phyloP scores from a whole-genome alignment of 768 basidiomycete species.

The Fistulinella prunicolor region DNA sequence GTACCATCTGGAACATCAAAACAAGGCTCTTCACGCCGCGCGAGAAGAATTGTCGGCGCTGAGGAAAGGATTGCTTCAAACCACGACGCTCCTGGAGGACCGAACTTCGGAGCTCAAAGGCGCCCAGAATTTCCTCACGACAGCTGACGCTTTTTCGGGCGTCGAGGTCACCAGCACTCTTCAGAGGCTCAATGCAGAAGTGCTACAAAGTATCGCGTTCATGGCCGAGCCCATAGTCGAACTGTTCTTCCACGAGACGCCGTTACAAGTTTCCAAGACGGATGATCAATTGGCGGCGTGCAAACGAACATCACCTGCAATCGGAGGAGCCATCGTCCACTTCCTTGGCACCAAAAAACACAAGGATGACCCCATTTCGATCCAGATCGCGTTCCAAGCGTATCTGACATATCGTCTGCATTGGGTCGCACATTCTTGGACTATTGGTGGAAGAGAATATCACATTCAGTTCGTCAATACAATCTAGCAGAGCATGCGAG shows the following conservation, averaged over 20 bases:
- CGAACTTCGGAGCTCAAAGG: conserved; percentile 45
- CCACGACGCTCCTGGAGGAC: conserved; percentile 33
- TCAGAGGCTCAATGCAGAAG: conserved; percentile 45
- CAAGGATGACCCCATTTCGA: conserved; percentile 33
- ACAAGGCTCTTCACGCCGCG: conserved; percentile 18
- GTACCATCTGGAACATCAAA: conserved; percentile 18
- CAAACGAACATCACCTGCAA: conserved; percentile 17
- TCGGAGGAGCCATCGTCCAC: conserved; percentile 25
- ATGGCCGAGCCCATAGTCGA: conserved; percentile 50
- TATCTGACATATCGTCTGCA: conserved; percentile 25
- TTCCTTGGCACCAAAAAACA: conserved; percentile 30
- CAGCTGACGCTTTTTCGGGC: conserved; percentile 41
- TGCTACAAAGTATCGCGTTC: conserved; percentile 46
- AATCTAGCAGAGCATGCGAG: conserved; percentile 35
- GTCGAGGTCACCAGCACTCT: conserved; percentile 45
- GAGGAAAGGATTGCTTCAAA: conserved; percentile 27
- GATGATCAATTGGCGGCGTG: conserved; percentile 25
- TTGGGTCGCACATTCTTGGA: conserved; percentile 30
- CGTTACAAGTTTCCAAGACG: conserved; percentile 7
- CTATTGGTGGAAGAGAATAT: conserved; percentile 26
- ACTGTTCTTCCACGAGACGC: conserved; percentile 29
- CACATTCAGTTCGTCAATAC: conserved; percentile 20
- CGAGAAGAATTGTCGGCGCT: conserved; percentile 29
- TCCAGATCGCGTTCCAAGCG: conserved; percentile 37
- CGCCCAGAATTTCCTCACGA: conserved; percentile 45